Conservation (phyloP, 441 rosid genomes). For the Codiaeum variegatum region DNA sequence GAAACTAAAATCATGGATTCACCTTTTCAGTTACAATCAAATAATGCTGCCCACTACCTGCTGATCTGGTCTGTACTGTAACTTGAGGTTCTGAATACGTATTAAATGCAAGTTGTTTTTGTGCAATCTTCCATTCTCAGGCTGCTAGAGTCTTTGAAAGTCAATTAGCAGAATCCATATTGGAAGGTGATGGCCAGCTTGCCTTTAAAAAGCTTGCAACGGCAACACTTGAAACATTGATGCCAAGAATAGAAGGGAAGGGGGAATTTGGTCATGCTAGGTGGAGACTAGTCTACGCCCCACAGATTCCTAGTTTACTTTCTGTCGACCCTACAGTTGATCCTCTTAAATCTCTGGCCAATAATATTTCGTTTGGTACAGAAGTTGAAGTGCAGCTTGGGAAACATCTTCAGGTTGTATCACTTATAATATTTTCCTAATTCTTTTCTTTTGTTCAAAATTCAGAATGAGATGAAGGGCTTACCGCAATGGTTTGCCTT, state of each 20-base stretch:
- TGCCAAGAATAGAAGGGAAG: conserved; percentile 96
- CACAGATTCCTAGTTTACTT: conserved; percentile 93
- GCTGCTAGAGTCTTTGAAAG: conserved; percentile 95
- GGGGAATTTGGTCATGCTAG: conserved; percentile 94
- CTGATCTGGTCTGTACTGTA: background rate
- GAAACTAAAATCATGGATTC: too few species aligned
- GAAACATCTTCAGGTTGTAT: conserved; percentile 78
- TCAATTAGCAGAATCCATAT: conserved; percentile 89
- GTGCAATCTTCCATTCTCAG: conserved; percentile 31
- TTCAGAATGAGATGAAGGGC: background rate
- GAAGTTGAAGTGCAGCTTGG: conserved; percentile 97
- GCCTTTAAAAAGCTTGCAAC: conserved; percentile 97
- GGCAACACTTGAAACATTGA: conserved; percentile 82
- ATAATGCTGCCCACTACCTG: background rate
- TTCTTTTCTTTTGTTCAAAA: background rate
- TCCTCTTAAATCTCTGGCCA: conserved; percentile 90
- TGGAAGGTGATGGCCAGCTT: conserved; percentile 92
- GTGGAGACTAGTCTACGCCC: conserved; percentile 98
- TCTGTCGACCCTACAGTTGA: conserved; percentile 90
- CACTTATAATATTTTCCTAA: background rate
- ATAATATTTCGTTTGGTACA: conserved; percentile 80
- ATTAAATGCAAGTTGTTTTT: conserved; percentile 3
- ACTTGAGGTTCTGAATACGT: conserved; percentile 12
- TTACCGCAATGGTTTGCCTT: background rate
- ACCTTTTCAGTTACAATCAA: too few species aligned